Evolutionary conservation across 179 eudicot genomes (phyloP), one percentile per base, ranked within the genome.

Genomic region (Spinacia oleracea): DNA sequence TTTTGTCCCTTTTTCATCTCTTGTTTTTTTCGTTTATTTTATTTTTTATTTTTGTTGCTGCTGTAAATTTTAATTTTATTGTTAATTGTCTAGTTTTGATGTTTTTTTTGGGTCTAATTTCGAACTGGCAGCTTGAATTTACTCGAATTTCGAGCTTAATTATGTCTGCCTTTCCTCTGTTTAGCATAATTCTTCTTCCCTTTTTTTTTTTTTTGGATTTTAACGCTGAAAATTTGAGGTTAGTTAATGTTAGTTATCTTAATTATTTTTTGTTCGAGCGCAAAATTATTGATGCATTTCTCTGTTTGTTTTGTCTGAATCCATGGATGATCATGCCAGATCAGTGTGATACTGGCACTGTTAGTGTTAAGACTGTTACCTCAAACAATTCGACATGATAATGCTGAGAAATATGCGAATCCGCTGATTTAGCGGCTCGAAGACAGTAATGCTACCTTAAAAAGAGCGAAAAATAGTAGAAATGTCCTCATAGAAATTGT

Each of bases 1-100:
- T 32, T 78, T 56, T 72, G 23, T 51, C 45, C 69, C 10, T 77
- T 53, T 8, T 48, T 78, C 29, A 21, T 77, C 5, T 12, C 5
- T 20, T 77, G 32, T 71, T 34, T 42, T 78, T 34, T 18, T 27
- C n/a, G n/a, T 42, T 12, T 38, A 10, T 48, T 4, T 9, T 29
- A 10, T 18, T 60, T 40, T 79, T 45, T 27, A 9, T 5, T 62
- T 81, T 68, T 67, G n/a, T n/a, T n/a, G 75, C 27, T 16, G n/a
- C 23, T 16, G 68, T 42, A 14, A n/a, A 1, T 60, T 25, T 25
- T 5, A 45, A 6, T 23, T 50, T 46, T 15, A 5, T 34, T 4
- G 40, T 20, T 48, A 34, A 60, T 34, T 55, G 51, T 53, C 1
- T 32, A 18, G 4, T 73, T 53, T 20, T 4, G 53, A 6, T 40